Base-by-base conservation (phyloP, 768 basidiomycete genomes). In the Pisolithus orientalis region DNA sequence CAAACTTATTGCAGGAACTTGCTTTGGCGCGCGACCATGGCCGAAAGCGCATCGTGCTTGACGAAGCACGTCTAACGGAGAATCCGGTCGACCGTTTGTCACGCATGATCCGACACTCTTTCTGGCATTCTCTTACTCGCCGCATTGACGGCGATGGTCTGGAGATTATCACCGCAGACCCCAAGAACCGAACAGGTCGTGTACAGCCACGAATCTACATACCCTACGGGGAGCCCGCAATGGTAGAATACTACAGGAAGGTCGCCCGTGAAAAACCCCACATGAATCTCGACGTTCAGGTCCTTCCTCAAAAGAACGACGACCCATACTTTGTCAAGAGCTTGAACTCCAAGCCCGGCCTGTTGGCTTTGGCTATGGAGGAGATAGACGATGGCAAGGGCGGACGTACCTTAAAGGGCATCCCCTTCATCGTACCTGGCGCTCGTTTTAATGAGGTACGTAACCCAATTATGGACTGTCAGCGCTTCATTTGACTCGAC, bases 1-100 rank as follows among this genome's bases (percentile, higher is more conserved):
- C 95, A 11, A 98, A 97, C 70, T 81, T 99, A 25, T 78, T 99
- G n/a, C 95, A 99, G 75, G 95, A 99, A 67, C 85, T 99, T 44
- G 95, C 95, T 2, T 82, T 98, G 21, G 95, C 96, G 6, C 84
- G 92, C 8, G 95, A 98, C 65, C 94, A 95, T 69, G 87, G 88
- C 57, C 79, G 94, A 52, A 95, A 95, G 71, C 88, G 93, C 7
- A 96, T 99, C 64, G 92, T 99, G 17, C 84, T 99, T n/a, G 96
- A 99, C 60, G 96, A 99, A 69, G 85, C 92, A n/a, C 88, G 95
- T 56, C 77, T 99, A 47, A 91, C 90, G 0, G 95, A 99, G 72
- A 98, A 98, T 66, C 95, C 95, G 0, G 95, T 99, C 48, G 92
- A 94, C 68, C 87, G 95, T 40, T 78, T 99, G 42, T 94, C 90